Conservation (phyloP, 1,284 basidiomycete genomes). For the Gymnopus androsaceus region DNA sequence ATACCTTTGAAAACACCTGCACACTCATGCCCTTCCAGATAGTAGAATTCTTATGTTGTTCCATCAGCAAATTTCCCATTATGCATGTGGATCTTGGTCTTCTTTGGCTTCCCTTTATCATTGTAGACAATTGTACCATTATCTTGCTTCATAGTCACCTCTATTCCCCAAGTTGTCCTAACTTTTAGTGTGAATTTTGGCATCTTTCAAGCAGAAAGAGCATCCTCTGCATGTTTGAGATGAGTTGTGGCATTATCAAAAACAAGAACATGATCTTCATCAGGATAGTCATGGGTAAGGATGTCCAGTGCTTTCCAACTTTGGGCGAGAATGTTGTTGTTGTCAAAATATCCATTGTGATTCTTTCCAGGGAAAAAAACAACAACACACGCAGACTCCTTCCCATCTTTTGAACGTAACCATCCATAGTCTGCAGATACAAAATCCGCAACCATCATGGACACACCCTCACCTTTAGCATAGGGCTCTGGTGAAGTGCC, state of each 20-base stretch:
- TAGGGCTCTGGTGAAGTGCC: background rate
- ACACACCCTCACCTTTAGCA: too few relatives aligned
- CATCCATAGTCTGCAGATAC: slow-evolving; percentile 34
- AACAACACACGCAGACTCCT: background rate
- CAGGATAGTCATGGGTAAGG: too few relatives aligned
- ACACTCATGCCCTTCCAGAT: background rate
- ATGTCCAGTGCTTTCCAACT: slow-evolving; percentile 32
- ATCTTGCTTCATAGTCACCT: background rate
- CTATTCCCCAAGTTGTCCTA: slow-evolving; percentile 12
- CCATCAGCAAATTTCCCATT: slow-evolving; percentile 21
- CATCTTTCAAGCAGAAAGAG: too few relatives aligned
- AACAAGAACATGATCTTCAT: too few relatives aligned
- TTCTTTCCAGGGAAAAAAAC: slow-evolving; percentile 29
- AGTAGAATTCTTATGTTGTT: slow-evolving; percentile 13
- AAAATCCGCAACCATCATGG: slow-evolving; percentile 31
- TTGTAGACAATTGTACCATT: slow-evolving; percentile 3
- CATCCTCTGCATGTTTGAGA: too few relatives aligned
- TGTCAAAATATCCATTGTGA: slow-evolving; percentile 37
- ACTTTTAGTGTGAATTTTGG: too few relatives aligned
- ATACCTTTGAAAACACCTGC: slow-evolving; percentile 34
- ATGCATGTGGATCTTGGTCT: too few relatives aligned
- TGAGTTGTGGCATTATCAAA: too few relatives aligned
- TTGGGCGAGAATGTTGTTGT: slow-evolving; percentile 32
- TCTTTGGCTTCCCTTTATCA: slow-evolving; percentile 5
- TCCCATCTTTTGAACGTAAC: slow-evolving; percentile 25